Percentiles rank a stretch among this genome's conserved stretches.
These are phyloP conservation scores for Chamaecyparis obtusa DNA, from an alignment of 75 land plant genomes.

Conservation along the genomic window DNA sequence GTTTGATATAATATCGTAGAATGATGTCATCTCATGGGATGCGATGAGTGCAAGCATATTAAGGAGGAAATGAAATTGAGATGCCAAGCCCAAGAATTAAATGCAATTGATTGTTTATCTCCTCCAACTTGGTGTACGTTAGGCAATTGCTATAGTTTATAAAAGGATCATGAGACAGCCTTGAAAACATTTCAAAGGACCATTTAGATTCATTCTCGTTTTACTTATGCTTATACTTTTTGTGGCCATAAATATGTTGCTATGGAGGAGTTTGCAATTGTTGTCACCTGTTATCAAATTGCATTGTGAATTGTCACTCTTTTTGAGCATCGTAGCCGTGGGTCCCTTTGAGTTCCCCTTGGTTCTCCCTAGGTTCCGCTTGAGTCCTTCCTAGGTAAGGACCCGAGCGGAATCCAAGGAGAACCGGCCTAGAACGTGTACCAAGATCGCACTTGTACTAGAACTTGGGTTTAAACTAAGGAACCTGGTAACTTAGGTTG, in stretches of 20 bases:
- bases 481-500: too few species aligned
- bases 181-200: constrained; percentile 94
- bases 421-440: too few species aligned
- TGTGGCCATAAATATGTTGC: constrained; percentile 93
- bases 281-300: constrained; percentile 78
- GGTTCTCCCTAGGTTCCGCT: too few species aligned
- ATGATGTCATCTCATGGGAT: too few species aligned
- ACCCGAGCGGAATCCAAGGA: too few species aligned
- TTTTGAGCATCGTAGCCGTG: too few species aligned
- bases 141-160: constrained; percentile 97
- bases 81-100: constrained; percentile 85
- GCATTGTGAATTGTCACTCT: constrained; percentile 75
- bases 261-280: constrained; percentile 91
- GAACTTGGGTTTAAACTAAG: too few species aligned
- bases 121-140: constrained; percentile 99
- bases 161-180: constrained; percentile 98
- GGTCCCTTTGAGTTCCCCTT: too few species aligned
- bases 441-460: too few species aligned
- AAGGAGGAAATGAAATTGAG: constrained; percentile 93
- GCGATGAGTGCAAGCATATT: too few species aligned
- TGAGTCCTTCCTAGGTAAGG: too few species aligned
- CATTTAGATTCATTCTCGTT: constrained; percentile 78
- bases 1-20: too few species aligned
- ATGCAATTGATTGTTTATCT: constrained; percentile 86
- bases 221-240: constrained; percentile 92